Conservation (phyloP, 257 asterid species). For the Mitragyna speciosa region DNA sequence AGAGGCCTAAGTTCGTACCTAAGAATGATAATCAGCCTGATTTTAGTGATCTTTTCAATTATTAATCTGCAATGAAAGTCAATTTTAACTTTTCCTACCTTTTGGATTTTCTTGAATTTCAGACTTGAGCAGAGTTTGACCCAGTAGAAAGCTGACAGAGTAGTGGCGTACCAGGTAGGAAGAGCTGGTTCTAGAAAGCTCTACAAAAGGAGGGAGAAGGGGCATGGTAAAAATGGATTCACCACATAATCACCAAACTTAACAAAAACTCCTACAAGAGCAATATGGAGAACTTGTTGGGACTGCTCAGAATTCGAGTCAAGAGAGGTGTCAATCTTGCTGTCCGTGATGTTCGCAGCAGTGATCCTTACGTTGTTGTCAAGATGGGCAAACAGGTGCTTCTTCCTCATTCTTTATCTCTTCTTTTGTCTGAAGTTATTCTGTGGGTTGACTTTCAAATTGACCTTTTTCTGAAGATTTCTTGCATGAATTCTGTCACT, state of each 20-base stretch:
- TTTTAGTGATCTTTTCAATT: background rate
- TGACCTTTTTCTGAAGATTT: slow-evolving; percentile 3
- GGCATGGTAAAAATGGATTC: slow-evolving; percentile 26
- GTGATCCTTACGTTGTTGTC: slow-evolving; percentile 57
- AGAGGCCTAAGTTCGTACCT: background rate
- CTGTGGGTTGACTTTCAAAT: background rate
- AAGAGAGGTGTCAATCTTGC: slow-evolving; percentile 82
- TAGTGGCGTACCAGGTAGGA: background rate
- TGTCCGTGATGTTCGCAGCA: slow-evolving; percentile 77
- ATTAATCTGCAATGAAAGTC: background rate
- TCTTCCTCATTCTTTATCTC: background rate
- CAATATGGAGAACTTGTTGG: slow-evolving; percentile 57
- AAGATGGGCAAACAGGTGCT: slow-evolving; percentile 43
- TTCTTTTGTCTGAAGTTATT: background rate
- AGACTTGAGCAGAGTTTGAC: slow-evolving; percentile 18
- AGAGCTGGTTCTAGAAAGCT: background rate
- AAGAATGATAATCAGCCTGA: background rate
- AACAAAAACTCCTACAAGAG: background rate
- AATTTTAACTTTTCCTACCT: background rate
- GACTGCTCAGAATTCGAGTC: slow-evolving; percentile 66
- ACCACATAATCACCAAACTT: slow-evolving; percentile 16
- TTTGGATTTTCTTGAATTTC: background rate
- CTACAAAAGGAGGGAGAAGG: background rate
- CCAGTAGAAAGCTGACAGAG: background rate
- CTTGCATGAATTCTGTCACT: background rate